Conservation (phyloP, 2,329 filamentous ascomycete species). For the Diplodia intermedia region DNA sequence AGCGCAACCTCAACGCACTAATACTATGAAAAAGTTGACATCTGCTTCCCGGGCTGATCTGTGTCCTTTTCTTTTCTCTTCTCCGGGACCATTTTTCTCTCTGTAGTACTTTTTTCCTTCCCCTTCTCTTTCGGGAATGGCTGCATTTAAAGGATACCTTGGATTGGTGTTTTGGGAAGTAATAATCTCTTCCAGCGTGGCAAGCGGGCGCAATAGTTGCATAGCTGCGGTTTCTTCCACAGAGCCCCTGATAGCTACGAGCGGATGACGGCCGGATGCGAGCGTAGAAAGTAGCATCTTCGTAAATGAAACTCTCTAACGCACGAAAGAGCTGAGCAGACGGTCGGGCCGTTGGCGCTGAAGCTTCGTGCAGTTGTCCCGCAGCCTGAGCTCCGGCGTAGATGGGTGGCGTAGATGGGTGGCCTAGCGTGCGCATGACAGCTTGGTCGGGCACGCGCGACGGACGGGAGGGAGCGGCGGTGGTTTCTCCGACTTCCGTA, state of each 20-base stretch:
- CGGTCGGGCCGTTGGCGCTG: slow-evolving; percentile 8
- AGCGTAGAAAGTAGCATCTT: slow-evolving; percentile 12
- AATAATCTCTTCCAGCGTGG: slow-evolving; percentile 15
- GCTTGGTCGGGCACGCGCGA: background rate
- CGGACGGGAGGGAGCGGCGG: background rate
- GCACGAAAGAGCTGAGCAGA: background rate
- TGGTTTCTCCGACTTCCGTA: slow-evolving; percentile 9
- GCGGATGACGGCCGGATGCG: slow-evolving; percentile 25
- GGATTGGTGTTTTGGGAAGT: slow-evolving; percentile 29
- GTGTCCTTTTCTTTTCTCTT: slow-evolving; percentile 29
- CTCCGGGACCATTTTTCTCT: slow-evolving; percentile 16
- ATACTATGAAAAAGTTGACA: slow-evolving; percentile 43
- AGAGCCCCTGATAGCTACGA: slow-evolving; percentile 15
- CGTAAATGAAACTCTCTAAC: slow-evolving; percentile 14
- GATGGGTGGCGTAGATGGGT: no score
- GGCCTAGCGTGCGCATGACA: background rate
- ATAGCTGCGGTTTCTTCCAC: slow-evolving; percentile 29
- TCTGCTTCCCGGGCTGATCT: background rate
- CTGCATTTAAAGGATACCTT: slow-evolving; percentile 33
- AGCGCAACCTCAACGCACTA: slow-evolving; percentile 59
- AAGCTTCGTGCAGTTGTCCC: background rate
- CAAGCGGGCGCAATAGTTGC: slow-evolving; percentile 29
- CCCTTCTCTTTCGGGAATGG: slow-evolving; percentile 6
- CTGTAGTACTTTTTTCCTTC: slow-evolving; percentile 3
- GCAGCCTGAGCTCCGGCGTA: background rate